Conservation (phyloP, 768 basidiomycete genomes). For the Lentinula edodes region DNA sequence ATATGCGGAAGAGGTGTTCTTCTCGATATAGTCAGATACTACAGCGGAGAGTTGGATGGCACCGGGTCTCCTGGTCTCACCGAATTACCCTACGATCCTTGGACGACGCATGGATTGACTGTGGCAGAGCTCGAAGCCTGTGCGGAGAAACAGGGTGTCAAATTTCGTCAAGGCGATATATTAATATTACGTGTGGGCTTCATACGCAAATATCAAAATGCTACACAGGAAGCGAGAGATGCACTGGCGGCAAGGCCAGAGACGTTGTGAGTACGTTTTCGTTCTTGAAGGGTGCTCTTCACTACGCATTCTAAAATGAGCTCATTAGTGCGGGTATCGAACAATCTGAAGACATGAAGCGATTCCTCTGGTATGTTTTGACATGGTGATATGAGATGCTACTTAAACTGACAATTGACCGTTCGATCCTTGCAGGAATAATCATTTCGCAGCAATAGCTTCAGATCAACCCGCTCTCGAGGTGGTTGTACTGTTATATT, state of each 20-base stretch:
- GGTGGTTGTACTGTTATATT: conserved; percentile 22
- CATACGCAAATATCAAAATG: conserved; percentile 47
- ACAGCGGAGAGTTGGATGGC: conserved; percentile 25
- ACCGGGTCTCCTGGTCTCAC: conserved; percentile 13
- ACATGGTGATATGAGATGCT: background rate
- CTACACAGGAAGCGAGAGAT: conserved; percentile 38
- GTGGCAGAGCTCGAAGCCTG: conserved; percentile 54
- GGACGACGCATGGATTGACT: conserved; percentile 47
- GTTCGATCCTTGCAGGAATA: conserved; percentile 43
- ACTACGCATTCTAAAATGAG: background rate
- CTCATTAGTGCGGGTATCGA: conserved; percentile 56
- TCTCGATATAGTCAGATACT: conserved; percentile 55
- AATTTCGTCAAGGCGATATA: conserved; percentile 56
- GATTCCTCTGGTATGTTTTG: conserved; percentile 55
- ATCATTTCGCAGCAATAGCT: conserved; percentile 66
- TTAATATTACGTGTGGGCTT: conserved; percentile 58
- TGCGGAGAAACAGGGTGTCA: conserved; percentile 52
- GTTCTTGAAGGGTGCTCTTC: background rate
- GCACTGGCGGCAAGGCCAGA: conserved; percentile 35
- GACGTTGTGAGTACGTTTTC: conserved; percentile 39
- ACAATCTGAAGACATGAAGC: conserved; percentile 65
- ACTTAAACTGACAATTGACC: background rate
- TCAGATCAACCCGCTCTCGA: conserved; percentile 66
- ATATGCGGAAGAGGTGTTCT: conserved; percentile 66
- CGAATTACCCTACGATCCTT: conserved; percentile 56